phyloP scores from a whole-genome alignment of 2,329 filamentous ascomycete species.

The Rasamsonia emersonii region DNA sequence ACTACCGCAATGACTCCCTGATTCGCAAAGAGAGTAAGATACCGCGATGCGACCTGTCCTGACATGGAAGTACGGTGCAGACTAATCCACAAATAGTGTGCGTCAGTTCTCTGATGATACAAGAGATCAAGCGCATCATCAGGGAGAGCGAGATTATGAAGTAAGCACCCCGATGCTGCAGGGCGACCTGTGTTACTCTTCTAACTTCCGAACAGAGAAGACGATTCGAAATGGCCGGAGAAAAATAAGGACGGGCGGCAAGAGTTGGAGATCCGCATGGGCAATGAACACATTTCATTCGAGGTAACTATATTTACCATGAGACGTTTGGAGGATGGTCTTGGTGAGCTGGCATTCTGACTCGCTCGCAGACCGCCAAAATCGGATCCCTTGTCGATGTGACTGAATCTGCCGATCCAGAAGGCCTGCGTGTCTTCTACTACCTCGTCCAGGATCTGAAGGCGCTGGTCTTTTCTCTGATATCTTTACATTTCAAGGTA shows the following conservation, averaged over 20 bases:
- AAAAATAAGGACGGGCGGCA: slow-evolving; percentile 99
- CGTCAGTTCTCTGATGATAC: slow-evolving; percentile 79
- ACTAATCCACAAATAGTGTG: slow-evolving; percentile 59
- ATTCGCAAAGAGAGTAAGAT: slow-evolving; percentile 97
- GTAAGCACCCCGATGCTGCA: slow-evolving; percentile 44
- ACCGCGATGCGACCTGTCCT: slow-evolving; percentile 1
- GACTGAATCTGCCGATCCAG: slow-evolving; percentile 89
- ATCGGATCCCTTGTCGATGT: slow-evolving; percentile 96
- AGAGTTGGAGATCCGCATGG: slow-evolving; percentile 88
- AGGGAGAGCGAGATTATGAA: slow-evolving; percentile 97
- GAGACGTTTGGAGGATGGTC: neutral
- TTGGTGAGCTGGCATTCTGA: neutral
- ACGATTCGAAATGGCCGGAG: slow-evolving; percentile 96
- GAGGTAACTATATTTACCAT: slow-evolving; percentile 56
- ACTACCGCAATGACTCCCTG: slow-evolving; percentile 96
- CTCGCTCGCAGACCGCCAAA: slow-evolving; percentile 71
- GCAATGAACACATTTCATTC: slow-evolving; percentile 94
- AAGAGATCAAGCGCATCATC: slow-evolving; percentile 95
- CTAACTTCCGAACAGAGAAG: slow-evolving; percentile 57
- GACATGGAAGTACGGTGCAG: slow-evolving; percentile 3
- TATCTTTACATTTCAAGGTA: slow-evolving; percentile 94
- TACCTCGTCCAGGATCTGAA: slow-evolving; percentile 97
- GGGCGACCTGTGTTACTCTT: no score
- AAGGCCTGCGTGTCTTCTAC: slow-evolving; percentile 95
- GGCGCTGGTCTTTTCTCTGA: slow-evolving; percentile 90